Base-by-base conservation (phyloP, 192 early-diverging fungal species). In the Backusella parvicylindrica region DNA sequence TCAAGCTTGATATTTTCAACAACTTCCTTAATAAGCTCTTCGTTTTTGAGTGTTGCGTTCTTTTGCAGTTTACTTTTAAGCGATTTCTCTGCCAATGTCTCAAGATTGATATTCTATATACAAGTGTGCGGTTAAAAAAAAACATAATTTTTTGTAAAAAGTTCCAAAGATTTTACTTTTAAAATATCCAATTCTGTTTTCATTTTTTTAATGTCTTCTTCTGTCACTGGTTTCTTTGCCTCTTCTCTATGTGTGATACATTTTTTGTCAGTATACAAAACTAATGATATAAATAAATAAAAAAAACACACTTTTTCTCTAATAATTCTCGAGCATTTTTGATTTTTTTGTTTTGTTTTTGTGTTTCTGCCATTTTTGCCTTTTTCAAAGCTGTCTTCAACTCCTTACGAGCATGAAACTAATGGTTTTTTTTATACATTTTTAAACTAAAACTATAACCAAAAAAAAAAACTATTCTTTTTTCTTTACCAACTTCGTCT, bases 321-420 rank as follows among this genome's bases (percentile, higher is more conserved):
- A 28, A 1, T 33, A 26, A 70, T 31, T 56, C 56, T 7, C 26
- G 63, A 41, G 60, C 53, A 26, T 72, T 66, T 70, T 74, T 74
- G 37, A 56, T 68, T 37, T 80, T 79, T 30, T 79, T 82, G 13
- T 70, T 21, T n/a, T 75, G 77, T 37, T 64, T 71, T 70, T 76
- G 81, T 8, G 40, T 40, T 73, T 82, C 81, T 12, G 13, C 28
- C 1, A 23, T 40, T 31, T 82, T 82, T n/a, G 63, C 66, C 28
- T 82, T 82, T 53, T 82, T 82, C 15, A 82, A 37, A 33, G 35
- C n/a, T 16, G 68, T 68, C 12, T 49, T 49, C 2, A 79, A 4
- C 21, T 82, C 81, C 33, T 76, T 78, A 30, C 30, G 43, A 23
- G 70, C 66, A 31, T 82, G 81, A 38, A 73, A 76, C 81, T 82